Evolutionary conservation across 1,284 basidiomycete species (phyloP).

Genomic region (Sanghuangporus sanghuang): DNA sequence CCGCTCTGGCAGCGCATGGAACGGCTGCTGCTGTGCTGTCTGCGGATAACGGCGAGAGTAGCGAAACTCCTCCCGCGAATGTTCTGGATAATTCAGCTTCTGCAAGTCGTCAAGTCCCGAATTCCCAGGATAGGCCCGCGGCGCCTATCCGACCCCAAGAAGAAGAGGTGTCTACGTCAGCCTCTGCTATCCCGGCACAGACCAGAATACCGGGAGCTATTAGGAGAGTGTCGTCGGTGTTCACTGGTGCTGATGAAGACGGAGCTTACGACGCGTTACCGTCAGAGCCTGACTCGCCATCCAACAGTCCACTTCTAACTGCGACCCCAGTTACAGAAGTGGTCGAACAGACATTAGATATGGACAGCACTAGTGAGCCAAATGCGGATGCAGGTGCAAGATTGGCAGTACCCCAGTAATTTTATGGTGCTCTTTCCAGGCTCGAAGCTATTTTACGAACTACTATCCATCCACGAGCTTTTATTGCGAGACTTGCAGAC

Average conservation of each 20-base stretch:
- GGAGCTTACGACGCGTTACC: constrained; percentile 32
- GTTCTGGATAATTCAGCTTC: neutral
- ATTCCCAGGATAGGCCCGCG: neutral
- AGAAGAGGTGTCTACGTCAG: neutral
- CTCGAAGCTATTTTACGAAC: neutral
- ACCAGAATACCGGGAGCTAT: neutral
- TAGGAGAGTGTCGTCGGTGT: constrained; percentile 21
- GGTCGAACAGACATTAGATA: neutral
- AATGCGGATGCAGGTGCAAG: neutral
- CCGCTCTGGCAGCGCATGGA: neutral
- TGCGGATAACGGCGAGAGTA: neutral
- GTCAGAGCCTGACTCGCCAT: constrained; percentile 33
- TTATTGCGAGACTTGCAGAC: neutral
- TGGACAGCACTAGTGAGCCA: neutral
- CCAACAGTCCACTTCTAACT: constrained; percentile 30
- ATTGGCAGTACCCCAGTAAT: neutral
- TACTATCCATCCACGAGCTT: neutral
- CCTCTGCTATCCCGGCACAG: neutral
- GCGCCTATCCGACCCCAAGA: neutral
- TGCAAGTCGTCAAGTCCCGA: neutral
- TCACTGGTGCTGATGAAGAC: constrained; percentile 27
- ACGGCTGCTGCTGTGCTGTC: neutral
- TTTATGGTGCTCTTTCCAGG: neutral
- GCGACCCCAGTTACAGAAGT: constrained; percentile 9
- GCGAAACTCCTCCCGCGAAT: neutral